phyloP scores from a whole-genome alignment of 2,329 filamentous ascomycete genomes.

The Ilyonectria mors-panacis region DNA sequence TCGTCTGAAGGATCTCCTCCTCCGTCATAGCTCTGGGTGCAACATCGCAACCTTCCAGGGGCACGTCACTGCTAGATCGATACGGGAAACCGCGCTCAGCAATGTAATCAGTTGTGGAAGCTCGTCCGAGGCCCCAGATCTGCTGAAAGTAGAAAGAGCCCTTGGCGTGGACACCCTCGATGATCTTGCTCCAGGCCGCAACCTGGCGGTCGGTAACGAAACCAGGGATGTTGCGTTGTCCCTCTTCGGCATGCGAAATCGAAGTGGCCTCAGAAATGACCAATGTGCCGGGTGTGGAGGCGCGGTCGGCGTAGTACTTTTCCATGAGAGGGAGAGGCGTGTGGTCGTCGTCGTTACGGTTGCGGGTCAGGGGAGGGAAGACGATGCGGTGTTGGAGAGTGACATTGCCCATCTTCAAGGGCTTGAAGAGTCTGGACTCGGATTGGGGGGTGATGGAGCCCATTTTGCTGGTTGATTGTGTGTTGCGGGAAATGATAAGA shows the following conservation, averaged over 20 bases:
- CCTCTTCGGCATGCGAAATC: constrained; percentile 44
- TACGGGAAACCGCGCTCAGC: constrained; percentile 46
- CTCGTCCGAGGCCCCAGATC: constrained; percentile 44
- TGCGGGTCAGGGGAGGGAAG: constrained; percentile 59
- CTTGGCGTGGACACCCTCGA: constrained; percentile 48
- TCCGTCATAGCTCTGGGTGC: constrained; percentile 73
- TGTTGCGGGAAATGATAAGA: not conserved
- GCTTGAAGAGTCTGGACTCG: constrained; percentile 45
- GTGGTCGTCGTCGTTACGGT: constrained; percentile 61
- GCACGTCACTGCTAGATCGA: constrained; percentile 44
- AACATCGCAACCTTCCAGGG: constrained; percentile 4
- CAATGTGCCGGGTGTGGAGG: constrained; percentile 61
- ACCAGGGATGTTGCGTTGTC: constrained; percentile 53
- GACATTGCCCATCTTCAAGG: constrained; percentile 38
- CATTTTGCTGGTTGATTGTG: constrained; percentile 10
- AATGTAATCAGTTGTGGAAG: constrained; percentile 40
- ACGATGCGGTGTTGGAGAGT: constrained; percentile 44
- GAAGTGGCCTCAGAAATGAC: constrained; percentile 52
- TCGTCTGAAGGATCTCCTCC: constrained; percentile 72
- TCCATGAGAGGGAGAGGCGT: constrained; percentile 47
- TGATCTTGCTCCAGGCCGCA: constrained; percentile 49
- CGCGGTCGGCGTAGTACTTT: constrained; percentile 51
- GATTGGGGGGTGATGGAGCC: constrained; percentile 11
- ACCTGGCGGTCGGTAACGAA: constrained; percentile 58
- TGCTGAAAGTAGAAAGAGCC: constrained; percentile 50